A percentile compares a stretch with the other conserved stretches of the same genome.
Evolutionary conservation across 2,329 filamentous ascomycete genomes (phyloP).

Genomic region (Claviceps monticola): DNA sequence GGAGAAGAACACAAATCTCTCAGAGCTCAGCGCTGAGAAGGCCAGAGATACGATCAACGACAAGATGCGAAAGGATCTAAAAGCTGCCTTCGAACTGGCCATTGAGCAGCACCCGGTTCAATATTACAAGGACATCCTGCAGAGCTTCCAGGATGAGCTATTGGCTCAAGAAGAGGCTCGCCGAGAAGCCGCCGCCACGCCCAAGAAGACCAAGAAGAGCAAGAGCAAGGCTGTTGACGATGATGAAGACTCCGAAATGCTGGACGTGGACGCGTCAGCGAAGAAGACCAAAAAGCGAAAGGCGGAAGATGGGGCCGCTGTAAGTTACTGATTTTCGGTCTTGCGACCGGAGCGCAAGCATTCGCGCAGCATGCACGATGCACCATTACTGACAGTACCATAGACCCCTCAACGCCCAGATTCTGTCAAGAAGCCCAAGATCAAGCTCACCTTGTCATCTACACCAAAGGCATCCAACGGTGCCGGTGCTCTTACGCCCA

Average conservation of each 20-base stretch:
- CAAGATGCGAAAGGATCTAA: slow-evolving; percentile 69
- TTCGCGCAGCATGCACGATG: too few species aligned
- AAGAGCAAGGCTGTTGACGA: slow-evolving; percentile 40
- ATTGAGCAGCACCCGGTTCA: slow-evolving; percentile 63
- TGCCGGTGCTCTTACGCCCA: slow-evolving; percentile 25
- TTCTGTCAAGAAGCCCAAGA: slow-evolving; percentile 55
- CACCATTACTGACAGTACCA: neutral
- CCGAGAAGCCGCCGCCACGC: slow-evolving; percentile 25
- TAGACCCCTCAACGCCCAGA: slow-evolving; percentile 45
- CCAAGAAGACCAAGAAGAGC: slow-evolving; percentile 29
- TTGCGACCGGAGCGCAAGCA: neutral
- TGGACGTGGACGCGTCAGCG: slow-evolving; percentile 41
- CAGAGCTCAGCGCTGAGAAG: slow-evolving; percentile 60
- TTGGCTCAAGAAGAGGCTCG: slow-evolving; percentile 40
- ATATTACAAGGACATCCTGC: slow-evolving; percentile 72
- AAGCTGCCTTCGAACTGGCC: slow-evolving; percentile 68
- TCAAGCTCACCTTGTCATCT: slow-evolving; percentile 48
- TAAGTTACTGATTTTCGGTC: slow-evolving; percentile 13
- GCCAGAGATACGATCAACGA: slow-evolving; percentile 55
- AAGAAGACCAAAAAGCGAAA: slow-evolving; percentile 71
- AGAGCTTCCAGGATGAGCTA: slow-evolving; percentile 52
- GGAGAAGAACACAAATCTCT: slow-evolving; percentile 74
- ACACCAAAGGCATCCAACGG: slow-evolving; percentile 59
- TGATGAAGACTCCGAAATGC: slow-evolving; percentile 47
- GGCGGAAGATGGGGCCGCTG: slow-evolving; percentile 60